These are phyloP conservation scores for Galeopsis tetrahit DNA, from an alignment of 257 asterid species.

Conservation along the genomic window DNA sequence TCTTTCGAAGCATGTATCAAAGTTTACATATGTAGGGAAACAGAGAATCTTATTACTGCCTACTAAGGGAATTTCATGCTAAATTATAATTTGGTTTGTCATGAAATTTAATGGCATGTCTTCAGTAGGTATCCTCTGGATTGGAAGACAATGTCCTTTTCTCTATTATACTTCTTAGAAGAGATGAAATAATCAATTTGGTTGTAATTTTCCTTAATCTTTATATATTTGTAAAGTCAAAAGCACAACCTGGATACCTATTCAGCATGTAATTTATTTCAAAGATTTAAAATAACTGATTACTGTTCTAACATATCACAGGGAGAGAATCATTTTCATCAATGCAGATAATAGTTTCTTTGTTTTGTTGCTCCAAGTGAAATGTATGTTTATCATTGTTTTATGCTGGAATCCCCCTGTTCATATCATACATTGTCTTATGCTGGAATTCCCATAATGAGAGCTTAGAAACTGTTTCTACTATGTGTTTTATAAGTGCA, in stretches of 20 bases:
- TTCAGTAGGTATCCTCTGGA: background rate
- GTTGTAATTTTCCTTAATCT: background rate
- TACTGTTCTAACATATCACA: slow-evolving; percentile 17
- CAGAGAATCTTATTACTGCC: background rate
- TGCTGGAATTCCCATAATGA: slow-evolving; percentile 5
- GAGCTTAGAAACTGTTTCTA: slow-evolving; percentile 20
- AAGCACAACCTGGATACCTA: background rate
- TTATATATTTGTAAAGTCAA: background rate
- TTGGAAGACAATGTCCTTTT: slow-evolving; percentile 3
- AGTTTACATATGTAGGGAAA: background rate
- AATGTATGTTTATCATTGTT: slow-evolving; percentile 7
- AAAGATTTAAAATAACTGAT: background rate
- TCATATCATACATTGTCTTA: slow-evolving; percentile 11
- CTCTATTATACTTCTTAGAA: background rate
- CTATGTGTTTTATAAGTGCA: background rate
- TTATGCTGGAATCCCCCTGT: slow-evolving; percentile 9
- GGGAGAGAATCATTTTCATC: slow-evolving; percentile 5
- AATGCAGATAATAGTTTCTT: slow-evolving; percentile 11
- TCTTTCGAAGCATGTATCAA: background rate
- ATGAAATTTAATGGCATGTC: background rate
- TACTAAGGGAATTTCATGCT: background rate
- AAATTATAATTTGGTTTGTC: background rate
- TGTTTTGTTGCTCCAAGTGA: slow-evolving; percentile 21
- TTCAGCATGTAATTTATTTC: background rate
- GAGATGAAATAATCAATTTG: background rate